These are phyloP conservation scores for Vigna unguiculata DNA, from an alignment of 306 rosid genomes.

Conservation along the genomic window DNA sequence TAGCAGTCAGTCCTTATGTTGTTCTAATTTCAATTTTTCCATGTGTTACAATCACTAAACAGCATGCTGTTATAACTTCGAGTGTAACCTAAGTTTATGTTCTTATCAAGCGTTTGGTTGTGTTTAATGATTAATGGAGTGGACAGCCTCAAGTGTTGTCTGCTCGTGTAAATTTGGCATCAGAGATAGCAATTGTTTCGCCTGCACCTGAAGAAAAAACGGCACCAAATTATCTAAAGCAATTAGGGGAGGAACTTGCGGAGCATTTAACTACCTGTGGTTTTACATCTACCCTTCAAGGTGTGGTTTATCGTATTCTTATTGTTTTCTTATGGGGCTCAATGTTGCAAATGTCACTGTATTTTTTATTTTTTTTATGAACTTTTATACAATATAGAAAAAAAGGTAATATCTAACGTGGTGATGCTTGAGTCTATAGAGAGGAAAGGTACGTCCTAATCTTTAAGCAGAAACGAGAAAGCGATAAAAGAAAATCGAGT, in stretches of 20 bases:
- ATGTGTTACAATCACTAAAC: neutral
- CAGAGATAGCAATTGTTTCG: conserved; percentile 80
- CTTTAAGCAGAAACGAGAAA: neutral
- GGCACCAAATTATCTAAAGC: conserved; percentile 61
- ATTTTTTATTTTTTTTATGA: neutral
- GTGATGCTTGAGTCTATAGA: neutral
- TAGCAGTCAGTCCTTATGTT: neutral
- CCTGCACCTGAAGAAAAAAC: conserved; percentile 67
- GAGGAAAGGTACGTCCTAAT: neutral
- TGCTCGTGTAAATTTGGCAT: conserved; percentile 79
- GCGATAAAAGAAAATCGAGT: no score
- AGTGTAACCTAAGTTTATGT: conserved; percentile 29
- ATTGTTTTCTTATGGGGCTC: neutral
- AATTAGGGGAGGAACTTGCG: conserved; percentile 85
- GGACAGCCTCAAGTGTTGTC: conserved; percentile 88
- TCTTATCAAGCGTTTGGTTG: neutral
- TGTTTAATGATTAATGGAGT: conserved; percentile 37
- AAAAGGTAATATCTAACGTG: neutral
- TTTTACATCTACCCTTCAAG: conserved; percentile 74
- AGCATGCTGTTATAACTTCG: neutral
- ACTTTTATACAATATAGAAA: neutral
- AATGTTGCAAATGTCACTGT: conserved; percentile 18
- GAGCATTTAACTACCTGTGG: conserved; percentile 85
- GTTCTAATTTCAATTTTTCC: conserved; percentile 1
- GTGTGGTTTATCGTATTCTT: conserved; percentile 45